Evolutionary conservation across 768 basidiomycete species (phyloP), one percentile per base, ranked within the genome.

Genomic region (Scleroderma citrinum): DNA sequence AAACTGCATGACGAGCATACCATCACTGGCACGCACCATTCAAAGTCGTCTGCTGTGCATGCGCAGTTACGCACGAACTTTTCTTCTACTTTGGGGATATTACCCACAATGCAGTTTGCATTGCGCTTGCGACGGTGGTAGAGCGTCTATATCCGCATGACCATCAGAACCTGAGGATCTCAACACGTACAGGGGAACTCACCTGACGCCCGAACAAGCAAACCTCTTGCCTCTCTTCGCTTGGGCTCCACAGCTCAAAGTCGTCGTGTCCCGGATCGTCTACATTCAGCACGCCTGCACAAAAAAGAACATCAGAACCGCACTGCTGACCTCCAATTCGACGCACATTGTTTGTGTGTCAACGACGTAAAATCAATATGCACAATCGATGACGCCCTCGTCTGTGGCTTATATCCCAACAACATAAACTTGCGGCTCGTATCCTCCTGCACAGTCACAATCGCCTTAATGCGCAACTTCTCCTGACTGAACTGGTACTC

Each of bases 211-310:
- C 96, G 56, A 98, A 99, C 23, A 98, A 70, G 68, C 96, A 99
- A 7, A 73, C 72, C 60, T 98, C 93, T 30, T 77, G 71, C n/a
- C 96, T 81, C 40, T 83, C 83, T 60, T 94, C 87, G 50, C 88
- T 90, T 0, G 95, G 96, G 62, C 87, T 92, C 96, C 96, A 98
- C 2, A 96, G 69, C 63, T 98, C 94, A 62, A 98, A 98, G 69
- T 99, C 96, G 61, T 97, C 94, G 34, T 84, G 71, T 16, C 75
- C 76, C 7, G 93, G 85, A 59, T 96, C 70, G 1, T 92, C 77
- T 5, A 77, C 44, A 51, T 76, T 79, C 40, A 94, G 69, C 1
- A 73, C 68, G 65, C 94, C 93, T 95, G 52, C 1, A 31, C 48
- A 31, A 20, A 46, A 10, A 37, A 32, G 14, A 23, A 35, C 19